Conservation (phyloP, 768 basidiomycete species). For the Lactarius deliciosus region DNA sequence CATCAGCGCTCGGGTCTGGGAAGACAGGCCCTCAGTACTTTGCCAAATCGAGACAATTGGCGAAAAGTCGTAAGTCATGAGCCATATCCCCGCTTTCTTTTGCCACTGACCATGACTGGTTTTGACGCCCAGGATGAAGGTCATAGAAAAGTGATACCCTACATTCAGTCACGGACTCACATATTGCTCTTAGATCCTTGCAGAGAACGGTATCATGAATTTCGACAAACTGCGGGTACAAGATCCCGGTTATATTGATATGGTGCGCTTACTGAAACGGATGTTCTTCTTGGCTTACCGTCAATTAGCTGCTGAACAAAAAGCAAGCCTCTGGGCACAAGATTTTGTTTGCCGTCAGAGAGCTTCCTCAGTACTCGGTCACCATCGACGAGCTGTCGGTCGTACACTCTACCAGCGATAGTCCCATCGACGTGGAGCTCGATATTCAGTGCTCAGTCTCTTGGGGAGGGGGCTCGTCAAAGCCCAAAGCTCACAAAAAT, state of each 20-base stretch:
- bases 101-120: background rate
- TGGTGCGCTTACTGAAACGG: conserved; percentile 40
- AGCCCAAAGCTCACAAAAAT: conserved; percentile 45
- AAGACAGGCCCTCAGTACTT: conserved; percentile 79
- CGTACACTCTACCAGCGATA: conserved; percentile 43
- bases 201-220: conserved; percentile 66
- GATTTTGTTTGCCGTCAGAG: conserved; percentile 55
- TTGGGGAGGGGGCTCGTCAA: conserved; percentile 33
- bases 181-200: conserved; percentile 55
- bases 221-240: conserved; percentile 56
- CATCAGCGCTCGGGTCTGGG: conserved; percentile 86
- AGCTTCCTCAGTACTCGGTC: conserved; percentile 66
- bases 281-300: conserved; percentile 5
- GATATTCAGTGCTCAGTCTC: conserved; percentile 56
- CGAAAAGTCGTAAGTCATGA: conserved; percentile 74
- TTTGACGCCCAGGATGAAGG: conserved; percentile 30
- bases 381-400: conserved; percentile 49
- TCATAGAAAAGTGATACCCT: conserved; percentile 31
- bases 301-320: conserved; percentile 25
- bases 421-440: conserved; percentile 58
- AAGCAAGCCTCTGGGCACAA: conserved; percentile 50
- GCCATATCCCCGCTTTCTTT: background rate
- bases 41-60: conserved; percentile 90
- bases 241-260: conserved; percentile 61
- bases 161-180: conserved; percentile 1